Evolutionary conservation across 2,329 filamentous ascomycete genomes (phyloP).

Genomic region (Colletotrichum filicis): DNA sequence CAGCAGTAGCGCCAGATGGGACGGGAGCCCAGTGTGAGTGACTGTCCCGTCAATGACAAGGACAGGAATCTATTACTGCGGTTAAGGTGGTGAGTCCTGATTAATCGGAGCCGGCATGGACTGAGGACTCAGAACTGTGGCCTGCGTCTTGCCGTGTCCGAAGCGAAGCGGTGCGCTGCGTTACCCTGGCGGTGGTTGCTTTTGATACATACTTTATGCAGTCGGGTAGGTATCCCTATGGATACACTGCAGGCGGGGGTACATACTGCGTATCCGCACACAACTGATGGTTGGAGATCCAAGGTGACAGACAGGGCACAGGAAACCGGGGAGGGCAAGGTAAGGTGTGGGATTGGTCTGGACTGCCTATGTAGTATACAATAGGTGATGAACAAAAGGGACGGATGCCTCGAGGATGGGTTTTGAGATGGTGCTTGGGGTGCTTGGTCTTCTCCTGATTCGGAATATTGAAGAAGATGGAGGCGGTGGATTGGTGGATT

Average conservation of each 20-base stretch:
- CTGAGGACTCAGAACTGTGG: no score
- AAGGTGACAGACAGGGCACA: not conserved
- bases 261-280: no score
- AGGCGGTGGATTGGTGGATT: not conserved
- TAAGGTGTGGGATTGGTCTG: not conserved
- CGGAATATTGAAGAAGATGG: constrained; percentile 3
- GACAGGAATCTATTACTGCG: not conserved
- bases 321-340: not conserved
- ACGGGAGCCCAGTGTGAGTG: not conserved
- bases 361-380: not conserved
- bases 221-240: not conserved
- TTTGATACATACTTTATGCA: not conserved
- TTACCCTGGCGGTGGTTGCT: not conserved
- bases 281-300: not conserved
- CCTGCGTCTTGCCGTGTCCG: not conserved
- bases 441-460: constrained; percentile 8
- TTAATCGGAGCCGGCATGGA: not conserved
- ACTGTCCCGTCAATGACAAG: not conserved
- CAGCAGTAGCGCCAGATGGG: constrained; percentile 15
- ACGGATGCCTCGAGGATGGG: not conserved
- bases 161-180: not conserved
- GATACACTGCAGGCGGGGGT: no score
- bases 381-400: not conserved
- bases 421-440: no score
- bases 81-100: not conserved